phyloP scores from a whole-genome alignment of 345 rosid genomes.

The Brassica napus region DNA sequence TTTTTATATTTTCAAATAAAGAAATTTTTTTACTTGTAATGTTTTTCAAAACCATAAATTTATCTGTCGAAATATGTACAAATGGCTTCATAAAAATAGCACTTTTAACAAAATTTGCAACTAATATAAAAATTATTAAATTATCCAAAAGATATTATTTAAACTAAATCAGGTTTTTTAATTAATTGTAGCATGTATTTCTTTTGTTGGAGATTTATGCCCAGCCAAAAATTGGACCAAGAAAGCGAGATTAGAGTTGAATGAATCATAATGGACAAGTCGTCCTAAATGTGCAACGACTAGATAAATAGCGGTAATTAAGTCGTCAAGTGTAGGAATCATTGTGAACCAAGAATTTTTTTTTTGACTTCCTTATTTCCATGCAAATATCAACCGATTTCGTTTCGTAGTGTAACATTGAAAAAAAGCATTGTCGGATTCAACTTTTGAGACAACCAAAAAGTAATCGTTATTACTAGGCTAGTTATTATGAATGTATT shows the following conservation, averaged over 20 bases:
- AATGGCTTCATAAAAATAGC: background rate
- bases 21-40: background rate
- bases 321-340: slow-evolving; percentile 8
- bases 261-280: background rate
- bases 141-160: background rate
- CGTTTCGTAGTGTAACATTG: background rate
- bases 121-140: background rate
- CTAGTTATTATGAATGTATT: no score
- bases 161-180: background rate
- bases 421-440: background rate
- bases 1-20: background rate
- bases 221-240: background rate
- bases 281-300: slow-evolving; percentile 2
- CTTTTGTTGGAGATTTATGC: background rate
- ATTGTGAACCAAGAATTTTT: background rate
- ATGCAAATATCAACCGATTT: background rate
- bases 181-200: background rate
- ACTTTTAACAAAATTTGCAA: background rate
- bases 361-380: background rate
- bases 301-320: background rate
- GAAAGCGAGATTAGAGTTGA: slow-evolving; percentile 21
- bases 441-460: background rate
- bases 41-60: background rate
- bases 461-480: no score
- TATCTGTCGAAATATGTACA: background rate